These are phyloP conservation scores for Pseudoturritis turrita DNA, from an alignment of 345 rosid species.

Conservation along the genomic window DNA sequence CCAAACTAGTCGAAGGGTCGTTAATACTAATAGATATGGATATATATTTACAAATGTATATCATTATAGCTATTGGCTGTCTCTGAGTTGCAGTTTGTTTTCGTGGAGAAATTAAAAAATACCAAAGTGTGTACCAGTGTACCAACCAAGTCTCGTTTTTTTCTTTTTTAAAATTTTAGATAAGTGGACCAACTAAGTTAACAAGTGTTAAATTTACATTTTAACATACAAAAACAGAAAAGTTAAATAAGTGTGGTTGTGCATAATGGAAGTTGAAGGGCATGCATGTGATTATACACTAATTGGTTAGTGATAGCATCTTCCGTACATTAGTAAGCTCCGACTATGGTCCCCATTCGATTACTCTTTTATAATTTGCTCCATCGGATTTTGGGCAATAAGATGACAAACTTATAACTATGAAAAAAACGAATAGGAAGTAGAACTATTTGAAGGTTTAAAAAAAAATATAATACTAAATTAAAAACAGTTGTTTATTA, in stretches of 20 bases:
- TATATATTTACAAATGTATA: background rate
- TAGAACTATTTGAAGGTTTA: background rate
- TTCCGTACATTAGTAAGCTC: conserved; percentile 31
- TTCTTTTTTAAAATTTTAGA: background rate
- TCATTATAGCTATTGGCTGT: conserved; percentile 21
- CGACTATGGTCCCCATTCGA: conserved; percentile 18
- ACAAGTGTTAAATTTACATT: conserved; percentile 8
- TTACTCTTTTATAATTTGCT: background rate
- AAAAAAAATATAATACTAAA: conserved; percentile 1
- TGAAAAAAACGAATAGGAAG: background rate
- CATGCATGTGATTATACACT: conserved; percentile 32
- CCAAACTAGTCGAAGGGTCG: conserved; percentile 19
- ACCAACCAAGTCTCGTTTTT: conserved; percentile 19
- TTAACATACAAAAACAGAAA: conserved; percentile 9
- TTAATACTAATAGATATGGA: background rate
- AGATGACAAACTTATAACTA: conserved; percentile 22
- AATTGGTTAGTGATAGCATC: conserved; percentile 37
- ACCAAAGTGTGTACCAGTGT: background rate
- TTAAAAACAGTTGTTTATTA: background rate
- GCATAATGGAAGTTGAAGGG: conserved; percentile 21
- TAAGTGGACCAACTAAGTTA: conserved; percentile 26
- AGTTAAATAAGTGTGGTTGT: conserved; percentile 10
- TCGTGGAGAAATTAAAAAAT: background rate
- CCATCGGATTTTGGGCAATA: conserved; percentile 9
- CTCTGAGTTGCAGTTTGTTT: conserved; percentile 15